Base-by-base conservation (phyloP, 257 asterid genomes). In the Gentiana dahurica region DNA sequence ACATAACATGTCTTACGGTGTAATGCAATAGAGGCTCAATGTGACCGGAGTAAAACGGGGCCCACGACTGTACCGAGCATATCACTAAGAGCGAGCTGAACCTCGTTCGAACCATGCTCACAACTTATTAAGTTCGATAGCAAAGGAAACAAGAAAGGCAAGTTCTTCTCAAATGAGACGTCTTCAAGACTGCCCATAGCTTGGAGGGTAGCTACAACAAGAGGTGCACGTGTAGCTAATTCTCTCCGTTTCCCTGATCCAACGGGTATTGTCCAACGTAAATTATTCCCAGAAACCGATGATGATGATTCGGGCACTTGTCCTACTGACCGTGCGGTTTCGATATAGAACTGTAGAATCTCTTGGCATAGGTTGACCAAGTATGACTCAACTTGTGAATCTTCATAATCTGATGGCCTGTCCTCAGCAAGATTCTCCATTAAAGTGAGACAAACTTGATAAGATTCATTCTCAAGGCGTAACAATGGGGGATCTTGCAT, bases 401-500 rank as follows among this genome's bases (percentile, higher is more conserved):
- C 94, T 36, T 79, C 81, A 35, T 65, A 65, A 58, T 61, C 71
- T 15, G 77, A 73, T 61, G 97, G 82, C 52, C 77, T 70, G 56
- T 85, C 94, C 12, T 68, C 75, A 13, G 75, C 78, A 63, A 88
- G 93, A 68, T 83, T 92, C 74, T 88, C 95, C 61, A 92, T 57
- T 35, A 85, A 76, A 11, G 94, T 72, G 71, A 92, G 95, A 78
- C 95, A 88, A 32, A 81, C 84, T 68, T 92, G 99, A 78, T 88
- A 92, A 34, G 95, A 76, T 79, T 92, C 99, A 8, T 88, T 92
- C 80, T 92, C 99, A 3, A 88, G 95, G 62, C 95, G 97, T 47
- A 92, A 80, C 37, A 92, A 83, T 15, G 97, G 99, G n/a, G 99
- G 99, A 74, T 92, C 99, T 71, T 92, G 99, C 99, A 92, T 80